phyloP scores from a whole-genome alignment of 352 stramenopile genomes.

The Globisporangium middletonii region DNA sequence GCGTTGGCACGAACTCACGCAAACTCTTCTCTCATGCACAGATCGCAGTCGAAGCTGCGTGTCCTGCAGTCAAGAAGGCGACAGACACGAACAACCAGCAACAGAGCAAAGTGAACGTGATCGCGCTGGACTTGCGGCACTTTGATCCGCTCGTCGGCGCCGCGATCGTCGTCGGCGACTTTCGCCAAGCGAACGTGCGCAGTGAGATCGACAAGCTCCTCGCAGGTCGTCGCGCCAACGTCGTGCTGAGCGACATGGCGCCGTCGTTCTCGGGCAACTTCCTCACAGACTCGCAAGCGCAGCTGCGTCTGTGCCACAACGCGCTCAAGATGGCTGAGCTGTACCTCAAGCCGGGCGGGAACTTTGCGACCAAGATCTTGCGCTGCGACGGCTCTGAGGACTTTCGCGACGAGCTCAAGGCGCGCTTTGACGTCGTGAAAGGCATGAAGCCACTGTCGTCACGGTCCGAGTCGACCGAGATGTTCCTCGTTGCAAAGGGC shows the following conservation, averaged over 20 bases:
- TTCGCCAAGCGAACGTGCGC: slow-evolving; percentile 52
- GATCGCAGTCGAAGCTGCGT: slow-evolving; percentile 59
- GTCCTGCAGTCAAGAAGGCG: slow-evolving; percentile 8
- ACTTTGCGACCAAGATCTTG: slow-evolving; percentile 83
- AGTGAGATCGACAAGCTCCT: slow-evolving; percentile 49
- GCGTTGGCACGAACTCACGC: not conserved
- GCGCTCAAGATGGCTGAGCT: slow-evolving; percentile 82
- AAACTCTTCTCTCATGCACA: not conserved
- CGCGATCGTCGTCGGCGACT: slow-evolving; percentile 74
- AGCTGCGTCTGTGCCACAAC: slow-evolving; percentile 82
- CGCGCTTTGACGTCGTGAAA: slow-evolving; percentile 60
- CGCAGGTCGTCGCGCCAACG: slow-evolving; percentile 41
- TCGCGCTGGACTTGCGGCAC: slow-evolving; percentile 68
- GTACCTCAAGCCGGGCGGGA: slow-evolving; percentile 65
- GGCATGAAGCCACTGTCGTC: slow-evolving; percentile 79
- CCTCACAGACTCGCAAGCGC: slow-evolving; percentile 67
- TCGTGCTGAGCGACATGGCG: slow-evolving; percentile 88
- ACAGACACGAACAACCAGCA: slow-evolving; percentile 9
- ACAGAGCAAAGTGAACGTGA: slow-evolving; percentile 28
- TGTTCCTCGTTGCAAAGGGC: slow-evolving; percentile 78
- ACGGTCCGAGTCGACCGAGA: slow-evolving; percentile 75
- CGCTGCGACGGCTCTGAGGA: slow-evolving; percentile 68
- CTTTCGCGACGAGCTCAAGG: slow-evolving; percentile 73
- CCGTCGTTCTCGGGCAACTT: slow-evolving; percentile 77
- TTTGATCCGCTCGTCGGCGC: slow-evolving; percentile 73